Percentiles rank a stretch among this genome's conserved stretches.
Conservation (phyloP, 306 rosid genomes). For the Comarum palustre region DNA sequence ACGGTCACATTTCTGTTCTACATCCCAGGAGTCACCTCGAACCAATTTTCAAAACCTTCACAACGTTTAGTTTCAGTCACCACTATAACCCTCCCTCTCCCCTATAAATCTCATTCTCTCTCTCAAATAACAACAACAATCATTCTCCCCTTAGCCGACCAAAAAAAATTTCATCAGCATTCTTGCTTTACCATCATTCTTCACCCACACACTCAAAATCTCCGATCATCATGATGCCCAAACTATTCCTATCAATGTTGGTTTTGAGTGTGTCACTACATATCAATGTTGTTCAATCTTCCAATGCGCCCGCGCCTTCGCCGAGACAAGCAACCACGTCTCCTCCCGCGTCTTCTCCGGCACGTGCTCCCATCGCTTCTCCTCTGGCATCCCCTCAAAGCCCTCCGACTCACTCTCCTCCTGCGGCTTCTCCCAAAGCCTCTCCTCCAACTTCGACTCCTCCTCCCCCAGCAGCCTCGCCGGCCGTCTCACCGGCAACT, state of each 20-base stretch:
- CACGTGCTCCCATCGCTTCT: background rate
- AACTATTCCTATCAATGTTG: slow-evolving; percentile 24
- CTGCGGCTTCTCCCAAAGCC: slow-evolving; percentile 38
- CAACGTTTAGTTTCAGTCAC: slow-evolving; percentile 11
- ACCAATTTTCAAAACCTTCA: background rate
- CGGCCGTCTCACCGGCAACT: slow-evolving; percentile 12
- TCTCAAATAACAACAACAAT: background rate
- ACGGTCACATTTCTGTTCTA: slow-evolving; percentile 51
- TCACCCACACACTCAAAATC: background rate
- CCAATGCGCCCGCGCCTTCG: slow-evolving; percentile 56
- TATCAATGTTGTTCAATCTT: slow-evolving; percentile 27
- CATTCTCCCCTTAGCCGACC: no score
- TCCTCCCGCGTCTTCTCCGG: slow-evolving; percentile 22
- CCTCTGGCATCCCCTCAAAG: slow-evolving; percentile 44
- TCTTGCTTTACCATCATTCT: background rate
- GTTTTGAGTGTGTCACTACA: slow-evolving; percentile 20
- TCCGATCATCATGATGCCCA: slow-evolving; percentile 27
- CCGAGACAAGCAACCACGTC: background rate
- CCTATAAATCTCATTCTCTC: slow-evolving; percentile 22
- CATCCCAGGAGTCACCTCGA: no score
- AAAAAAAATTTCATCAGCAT: no score
- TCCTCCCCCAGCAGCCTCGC: slow-evolving; percentile 32
- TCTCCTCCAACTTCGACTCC: slow-evolving; percentile 32
- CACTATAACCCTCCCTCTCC: background rate
- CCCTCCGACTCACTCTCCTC: slow-evolving; percentile 54